These are phyloP conservation scores for Suillus variegatus DNA, from an alignment of 768 basidiomycete species.

Conservation along the genomic window DNA sequence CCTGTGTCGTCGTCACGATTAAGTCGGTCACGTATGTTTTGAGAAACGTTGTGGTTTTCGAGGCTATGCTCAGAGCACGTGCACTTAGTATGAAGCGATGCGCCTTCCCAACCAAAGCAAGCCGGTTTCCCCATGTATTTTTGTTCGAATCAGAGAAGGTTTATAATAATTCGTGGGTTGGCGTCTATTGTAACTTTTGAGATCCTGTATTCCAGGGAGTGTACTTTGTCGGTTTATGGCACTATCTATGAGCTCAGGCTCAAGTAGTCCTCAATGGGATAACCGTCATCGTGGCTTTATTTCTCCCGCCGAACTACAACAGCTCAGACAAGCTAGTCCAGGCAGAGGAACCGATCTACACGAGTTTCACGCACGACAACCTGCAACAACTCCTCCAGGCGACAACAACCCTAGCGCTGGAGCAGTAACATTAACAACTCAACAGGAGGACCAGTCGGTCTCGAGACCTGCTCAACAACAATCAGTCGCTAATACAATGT, in stretches of 20 bases:
- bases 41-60: background rate
- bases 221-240: constrained; percentile 1
- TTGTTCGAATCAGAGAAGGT: constrained; percentile 2
- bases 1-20: background rate
- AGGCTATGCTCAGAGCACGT: constrained; percentile 3
- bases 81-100: background rate
- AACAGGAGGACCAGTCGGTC: constrained; percentile 38
- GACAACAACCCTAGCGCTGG: constrained; percentile 9
- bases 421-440: constrained; percentile 17
- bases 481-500: constrained; percentile 18
- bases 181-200: constrained; percentile 2
- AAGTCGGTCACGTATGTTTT: background rate
- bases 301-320: constrained; percentile 34
- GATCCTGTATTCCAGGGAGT: background rate
- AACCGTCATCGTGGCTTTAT: constrained; percentile 36
- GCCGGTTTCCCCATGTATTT: background rate
- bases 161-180: constrained; percentile 3
- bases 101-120: background rate
- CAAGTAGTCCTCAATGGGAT: constrained; percentile 38
- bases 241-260: constrained; percentile 8
- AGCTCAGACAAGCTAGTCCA: constrained; percentile 34
- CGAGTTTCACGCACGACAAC: constrained; percentile 34
- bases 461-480: constrained; percentile 18
- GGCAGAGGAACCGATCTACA: constrained; percentile 31
- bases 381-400: constrained; percentile 14